phyloP scores from a whole-genome alignment of 2,329 filamentous ascomycete genomes.

The Pyrenophora seminiperda region DNA sequence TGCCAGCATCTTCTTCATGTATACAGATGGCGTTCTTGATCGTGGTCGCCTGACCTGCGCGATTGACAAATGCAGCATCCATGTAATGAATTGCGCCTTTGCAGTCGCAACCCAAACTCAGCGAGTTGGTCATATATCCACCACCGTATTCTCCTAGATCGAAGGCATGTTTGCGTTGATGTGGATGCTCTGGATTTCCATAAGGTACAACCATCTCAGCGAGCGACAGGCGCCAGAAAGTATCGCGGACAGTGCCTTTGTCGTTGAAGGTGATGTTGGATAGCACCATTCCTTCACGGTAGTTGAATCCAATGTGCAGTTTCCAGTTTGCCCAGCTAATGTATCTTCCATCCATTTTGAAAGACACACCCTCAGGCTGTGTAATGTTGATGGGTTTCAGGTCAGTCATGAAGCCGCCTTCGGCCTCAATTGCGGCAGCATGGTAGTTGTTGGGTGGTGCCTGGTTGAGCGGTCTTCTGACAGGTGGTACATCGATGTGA shows the following conservation, averaged over 20 bases:
- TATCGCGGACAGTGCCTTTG: slow-evolving; percentile 72
- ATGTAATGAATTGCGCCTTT: slow-evolving; percentile 92
- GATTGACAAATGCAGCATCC: slow-evolving; percentile 82
- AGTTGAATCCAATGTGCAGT: slow-evolving; percentile 93
- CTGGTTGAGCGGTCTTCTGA: slow-evolving; percentile 75
- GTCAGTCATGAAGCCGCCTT: slow-evolving; percentile 76
- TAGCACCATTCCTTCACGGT: slow-evolving; percentile 86
- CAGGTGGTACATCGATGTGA: slow-evolving; percentile 80
- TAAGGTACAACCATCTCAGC: slow-evolving; percentile 95
- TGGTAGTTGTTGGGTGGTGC: slow-evolving; percentile 80
- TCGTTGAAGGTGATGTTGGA: slow-evolving; percentile 92
- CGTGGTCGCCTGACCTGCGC: slow-evolving; percentile 72
- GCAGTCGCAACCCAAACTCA: slow-evolving; percentile 80
- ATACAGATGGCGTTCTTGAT: slow-evolving; percentile 97
- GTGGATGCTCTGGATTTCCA: slow-evolving; percentile 78
- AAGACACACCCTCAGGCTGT: slow-evolving; percentile 87
- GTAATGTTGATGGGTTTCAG: slow-evolving; percentile 87
- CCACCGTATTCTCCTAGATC: slow-evolving; percentile 81
- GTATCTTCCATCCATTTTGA: slow-evolving; percentile 73
- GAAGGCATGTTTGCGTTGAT: slow-evolving; percentile 81
- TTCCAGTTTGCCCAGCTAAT: slow-evolving; percentile 94
- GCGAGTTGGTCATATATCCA: slow-evolving; percentile 81
- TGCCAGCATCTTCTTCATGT: slow-evolving; percentile 90
- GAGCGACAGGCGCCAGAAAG: slow-evolving; percentile 88
- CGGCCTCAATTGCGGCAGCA: slow-evolving; percentile 70